These are phyloP conservation scores for Psilocybe cubensis DNA, from an alignment of 768 basidiomycete genomes.

Conservation along the genomic window DNA sequence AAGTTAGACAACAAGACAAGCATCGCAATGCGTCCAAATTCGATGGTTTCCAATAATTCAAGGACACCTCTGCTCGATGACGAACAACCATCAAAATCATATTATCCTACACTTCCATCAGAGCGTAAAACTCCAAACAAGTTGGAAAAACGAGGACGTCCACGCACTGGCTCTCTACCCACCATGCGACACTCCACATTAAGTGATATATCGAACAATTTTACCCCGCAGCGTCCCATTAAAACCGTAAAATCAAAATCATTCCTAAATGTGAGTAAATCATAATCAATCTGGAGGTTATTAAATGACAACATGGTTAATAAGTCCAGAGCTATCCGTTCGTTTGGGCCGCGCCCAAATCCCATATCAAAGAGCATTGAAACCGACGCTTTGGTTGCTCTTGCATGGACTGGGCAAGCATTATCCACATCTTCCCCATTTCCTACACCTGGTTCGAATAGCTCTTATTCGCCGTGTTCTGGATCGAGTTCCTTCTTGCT, in stretches of 20 bases:
- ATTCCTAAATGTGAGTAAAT: slow-evolving; percentile 13
- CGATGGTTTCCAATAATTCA: slow-evolving; percentile 24
- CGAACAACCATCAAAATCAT: slow-evolving; percentile 5
- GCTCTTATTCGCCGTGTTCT: neutral
- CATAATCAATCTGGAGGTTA: neutral
- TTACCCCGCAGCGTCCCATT: neutral
- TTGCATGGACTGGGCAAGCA: slow-evolving; percentile 33
- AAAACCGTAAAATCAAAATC: slow-evolving; percentile 14
- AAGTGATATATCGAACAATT: neutral
- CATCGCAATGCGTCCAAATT: slow-evolving; percentile 19
- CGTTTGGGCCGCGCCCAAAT: slow-evolving; percentile 23
- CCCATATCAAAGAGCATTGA: slow-evolving; percentile 24
- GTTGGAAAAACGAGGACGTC: slow-evolving; percentile 23
- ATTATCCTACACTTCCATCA: slow-evolving; percentile 14
- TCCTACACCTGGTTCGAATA: slow-evolving; percentile 6
- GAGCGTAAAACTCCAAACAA: slow-evolving; percentile 21
- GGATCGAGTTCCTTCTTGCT: slow-evolving; percentile 1
- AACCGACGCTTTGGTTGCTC: slow-evolving; percentile 32
- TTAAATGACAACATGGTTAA: too few relatives aligned
- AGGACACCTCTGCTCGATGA: slow-evolving; percentile 18
- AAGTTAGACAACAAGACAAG: slow-evolving; percentile 8
- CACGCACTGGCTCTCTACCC: slow-evolving; percentile 10
- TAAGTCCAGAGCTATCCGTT: slow-evolving; percentile 14
- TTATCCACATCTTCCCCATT: slow-evolving; percentile 16
- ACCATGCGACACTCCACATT: slow-evolving; percentile 2